A percentile compares a stretch with the other conserved stretches of the same genome.
phyloP scores from a whole-genome alignment of 2,329 filamentous ascomycete genomes.

The Colletotrichum sp. region DNA sequence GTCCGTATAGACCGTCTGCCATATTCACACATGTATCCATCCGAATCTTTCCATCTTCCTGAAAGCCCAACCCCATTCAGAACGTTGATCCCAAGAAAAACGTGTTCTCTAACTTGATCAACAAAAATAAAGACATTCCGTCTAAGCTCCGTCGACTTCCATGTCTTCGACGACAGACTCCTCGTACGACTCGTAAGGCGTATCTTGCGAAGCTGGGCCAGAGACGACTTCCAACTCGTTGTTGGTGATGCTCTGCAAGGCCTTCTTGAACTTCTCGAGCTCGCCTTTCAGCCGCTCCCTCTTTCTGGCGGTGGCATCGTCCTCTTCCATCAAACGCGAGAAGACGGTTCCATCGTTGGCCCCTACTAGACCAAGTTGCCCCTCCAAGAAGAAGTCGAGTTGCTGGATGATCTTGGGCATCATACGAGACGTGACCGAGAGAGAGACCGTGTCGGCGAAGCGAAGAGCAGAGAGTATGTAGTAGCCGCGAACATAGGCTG shows the following conservation, averaged over 20 bases:
- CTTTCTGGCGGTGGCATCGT: slow-evolving; percentile 43
- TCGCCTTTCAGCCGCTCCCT: slow-evolving; percentile 48
- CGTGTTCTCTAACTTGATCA: not conserved
- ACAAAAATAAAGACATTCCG: not conserved
- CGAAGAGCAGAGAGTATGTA: slow-evolving; percentile 70
- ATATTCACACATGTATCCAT: not conserved
- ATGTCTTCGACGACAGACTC: slow-evolving; percentile 10
- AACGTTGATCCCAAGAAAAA: not conserved
- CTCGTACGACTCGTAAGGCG: not conserved
- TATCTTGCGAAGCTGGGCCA: not conserved
- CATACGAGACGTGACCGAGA: slow-evolving; percentile 53
- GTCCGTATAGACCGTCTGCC: not conserved
- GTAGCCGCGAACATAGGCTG: slow-evolving; percentile 70
- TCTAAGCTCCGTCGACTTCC: slow-evolving; percentile 7
- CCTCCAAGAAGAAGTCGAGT: slow-evolving; percentile 48
- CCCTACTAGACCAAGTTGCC: slow-evolving; percentile 45
- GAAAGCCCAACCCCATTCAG: not conserved
- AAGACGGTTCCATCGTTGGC: slow-evolving; percentile 35
- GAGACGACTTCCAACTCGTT: slow-evolving; percentile 41
- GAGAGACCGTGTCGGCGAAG: slow-evolving; percentile 62
- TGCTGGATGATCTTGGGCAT: slow-evolving; percentile 47
- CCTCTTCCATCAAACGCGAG: slow-evolving; percentile 53
- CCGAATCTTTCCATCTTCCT: not conserved
- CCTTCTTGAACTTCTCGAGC: slow-evolving; percentile 50
- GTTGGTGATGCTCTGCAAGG: slow-evolving; percentile 52